A percentile compares a stretch with the other conserved stretches of the same genome.
These are phyloP conservation scores for Syzygium aqueum DNA, from an alignment of 345 rosid genomes.

Conservation along the genomic window DNA sequence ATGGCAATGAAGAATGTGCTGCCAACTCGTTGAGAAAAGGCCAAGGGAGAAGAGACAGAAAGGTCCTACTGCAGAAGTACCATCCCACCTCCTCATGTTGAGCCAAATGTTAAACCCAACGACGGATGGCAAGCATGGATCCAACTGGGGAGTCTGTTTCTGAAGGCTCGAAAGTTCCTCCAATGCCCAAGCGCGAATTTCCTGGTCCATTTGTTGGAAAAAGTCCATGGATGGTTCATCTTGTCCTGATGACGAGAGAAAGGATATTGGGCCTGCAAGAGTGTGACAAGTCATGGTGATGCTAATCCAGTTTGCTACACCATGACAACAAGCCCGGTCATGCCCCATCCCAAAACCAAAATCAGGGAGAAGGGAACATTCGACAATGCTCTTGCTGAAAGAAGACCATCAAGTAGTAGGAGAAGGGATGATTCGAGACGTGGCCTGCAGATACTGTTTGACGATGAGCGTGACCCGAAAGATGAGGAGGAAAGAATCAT, in stretches of 20 bases:
- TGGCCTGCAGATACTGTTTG: slow-evolving; percentile 59
- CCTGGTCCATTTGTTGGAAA: too few relatives aligned
- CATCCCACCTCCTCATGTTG: too few relatives aligned
- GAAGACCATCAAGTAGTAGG: slow-evolving; percentile 41
- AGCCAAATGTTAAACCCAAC: too few relatives aligned
- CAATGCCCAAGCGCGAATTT: too few relatives aligned
- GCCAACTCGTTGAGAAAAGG: too few relatives aligned
- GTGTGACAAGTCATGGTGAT: slow-evolving; percentile 7
- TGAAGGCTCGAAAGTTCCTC: too few relatives aligned
- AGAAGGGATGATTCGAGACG: neutral
- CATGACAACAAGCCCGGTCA: slow-evolving; percentile 14
- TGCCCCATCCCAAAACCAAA: slow-evolving; percentile 35
- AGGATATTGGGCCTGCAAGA: slow-evolving; percentile 7
- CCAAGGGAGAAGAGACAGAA: too few relatives aligned
- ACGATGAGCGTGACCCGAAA: slow-evolving; percentile 34
- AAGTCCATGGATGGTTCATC: neutral
- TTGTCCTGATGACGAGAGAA: slow-evolving; percentile 18
- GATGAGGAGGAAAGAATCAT: slow-evolving; percentile 80
- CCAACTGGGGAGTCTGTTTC: too few relatives aligned
- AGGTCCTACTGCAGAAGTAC: too few relatives aligned
- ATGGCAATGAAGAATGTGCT: too few relatives aligned
- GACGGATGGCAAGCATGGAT: too few relatives aligned
- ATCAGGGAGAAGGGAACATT: slow-evolving; percentile 49
- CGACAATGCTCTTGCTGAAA: slow-evolving; percentile 25
- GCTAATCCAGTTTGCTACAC: slow-evolving; percentile 3